These are phyloP conservation scores for Rutstroemia sp. DNA, from an alignment of 2,329 filamentous ascomycete genomes.

Conservation along the genomic window DNA sequence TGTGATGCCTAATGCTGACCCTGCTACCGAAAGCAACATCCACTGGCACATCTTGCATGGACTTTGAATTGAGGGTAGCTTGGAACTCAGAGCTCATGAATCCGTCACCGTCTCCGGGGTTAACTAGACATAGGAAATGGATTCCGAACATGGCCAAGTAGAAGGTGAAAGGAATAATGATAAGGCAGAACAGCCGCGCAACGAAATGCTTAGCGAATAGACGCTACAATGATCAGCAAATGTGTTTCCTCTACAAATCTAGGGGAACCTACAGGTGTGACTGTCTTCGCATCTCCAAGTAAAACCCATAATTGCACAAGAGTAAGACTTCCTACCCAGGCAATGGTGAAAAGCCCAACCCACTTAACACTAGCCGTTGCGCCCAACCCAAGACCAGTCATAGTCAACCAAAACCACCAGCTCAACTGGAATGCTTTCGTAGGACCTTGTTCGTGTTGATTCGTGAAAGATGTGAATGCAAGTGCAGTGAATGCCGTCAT, in stretches of 20 bases:
- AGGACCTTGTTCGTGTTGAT: constrained; percentile 92
- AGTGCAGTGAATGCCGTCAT: constrained; percentile 89
- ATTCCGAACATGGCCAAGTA: constrained; percentile 98
- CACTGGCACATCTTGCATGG: constrained; percentile 89
- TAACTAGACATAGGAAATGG: constrained; percentile 87
- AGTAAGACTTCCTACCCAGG: constrained; percentile 91
- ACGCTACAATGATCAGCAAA: constrained; percentile 41
- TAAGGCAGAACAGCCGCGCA: constrained; percentile 82
- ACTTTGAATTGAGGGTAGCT: constrained; percentile 91
- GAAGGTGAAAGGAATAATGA: constrained; percentile 80
- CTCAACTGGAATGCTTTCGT: constrained; percentile 76
- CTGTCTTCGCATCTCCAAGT: constrained; percentile 79
- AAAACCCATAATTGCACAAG: constrained; percentile 91
- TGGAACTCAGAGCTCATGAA: constrained; percentile 99
- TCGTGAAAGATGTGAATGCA: constrained; percentile 86
- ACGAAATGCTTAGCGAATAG: constrained; percentile 92
- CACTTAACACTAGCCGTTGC: constrained; percentile 95
- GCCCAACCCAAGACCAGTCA: constrained; percentile 80
- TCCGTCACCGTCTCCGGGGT: constrained; percentile 94
- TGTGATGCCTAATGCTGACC: constrained; percentile 82
- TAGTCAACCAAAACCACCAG: constrained; percentile 97
- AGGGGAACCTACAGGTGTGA: constrained; percentile 56
- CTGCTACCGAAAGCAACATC: constrained; percentile 87
- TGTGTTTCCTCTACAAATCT: background rate
- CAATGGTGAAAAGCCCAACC: constrained; percentile 98